These are phyloP conservation scores for Moesziomyces sp. DNA, from an alignment of 1,284 basidiomycete species.

Conservation along the genomic window DNA sequence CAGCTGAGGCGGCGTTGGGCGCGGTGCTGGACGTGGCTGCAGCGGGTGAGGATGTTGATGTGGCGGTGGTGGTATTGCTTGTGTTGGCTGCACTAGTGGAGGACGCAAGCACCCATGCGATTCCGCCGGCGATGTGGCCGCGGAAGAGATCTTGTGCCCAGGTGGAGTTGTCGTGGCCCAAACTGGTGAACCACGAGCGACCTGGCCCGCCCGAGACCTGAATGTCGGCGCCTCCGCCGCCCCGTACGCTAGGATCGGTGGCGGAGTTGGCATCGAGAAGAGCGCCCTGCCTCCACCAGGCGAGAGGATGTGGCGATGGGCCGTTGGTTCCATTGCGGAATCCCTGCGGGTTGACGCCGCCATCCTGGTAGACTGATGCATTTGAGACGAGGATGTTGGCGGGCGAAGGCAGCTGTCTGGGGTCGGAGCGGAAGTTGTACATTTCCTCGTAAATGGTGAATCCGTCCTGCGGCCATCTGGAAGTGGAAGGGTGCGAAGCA, in stretches of 20 bases:
- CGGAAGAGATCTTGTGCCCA: conserved; percentile 75
- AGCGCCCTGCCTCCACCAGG: conserved; percentile 81
- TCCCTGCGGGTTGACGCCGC: conserved; percentile 67
- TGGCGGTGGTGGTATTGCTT: not conserved
- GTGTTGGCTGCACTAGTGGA: conserved; percentile 12
- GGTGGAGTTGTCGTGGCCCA: conserved; percentile 79
- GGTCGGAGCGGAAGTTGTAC: conserved; percentile 83
- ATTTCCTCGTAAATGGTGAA: conserved; percentile 63
- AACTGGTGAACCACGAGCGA: conserved; percentile 82
- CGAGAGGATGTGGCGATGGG: conserved; percentile 72
- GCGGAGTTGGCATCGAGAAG: conserved; percentile 35
- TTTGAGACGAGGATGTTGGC: conserved; percentile 56
- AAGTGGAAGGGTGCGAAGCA: conserved; percentile 41
- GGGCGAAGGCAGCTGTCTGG: conserved; percentile 70
- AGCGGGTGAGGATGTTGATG: not conserved
- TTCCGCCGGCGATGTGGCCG: conserved; percentile 78
- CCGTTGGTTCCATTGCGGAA: conserved; percentile 75
- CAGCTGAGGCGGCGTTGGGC: not conserved
- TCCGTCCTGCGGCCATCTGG: conserved; percentile 25
- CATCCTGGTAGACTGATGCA: conserved; percentile 38
- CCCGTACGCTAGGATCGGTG: conserved; percentile 32
- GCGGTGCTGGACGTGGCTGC: conserved; percentile 2
- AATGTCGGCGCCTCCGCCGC: conserved; percentile 40
- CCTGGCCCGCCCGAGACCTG: conserved; percentile 71
- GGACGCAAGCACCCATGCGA: conserved; percentile 77